Evolutionary conservation across 495 filamentous ascomycete genomes (phyloP).

Genomic region (Annulohypoxylon maeteangense): DNA sequence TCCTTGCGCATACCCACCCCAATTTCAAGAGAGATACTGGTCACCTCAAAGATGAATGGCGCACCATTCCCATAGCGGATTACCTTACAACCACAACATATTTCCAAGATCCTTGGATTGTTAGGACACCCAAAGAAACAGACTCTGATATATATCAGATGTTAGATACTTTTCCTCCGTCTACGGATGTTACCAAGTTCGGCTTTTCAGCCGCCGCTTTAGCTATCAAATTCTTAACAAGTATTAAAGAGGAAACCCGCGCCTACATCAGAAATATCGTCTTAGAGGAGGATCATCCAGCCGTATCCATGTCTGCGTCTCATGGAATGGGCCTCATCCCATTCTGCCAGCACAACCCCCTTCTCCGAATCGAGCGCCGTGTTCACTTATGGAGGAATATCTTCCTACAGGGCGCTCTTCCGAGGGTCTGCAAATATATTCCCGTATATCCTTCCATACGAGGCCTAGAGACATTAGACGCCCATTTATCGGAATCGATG

Average conservation of each 20-base stretch:
- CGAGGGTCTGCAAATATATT: neutral
- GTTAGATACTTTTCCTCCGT: neutral
- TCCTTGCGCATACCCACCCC: neutral
- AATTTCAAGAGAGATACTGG: neutral
- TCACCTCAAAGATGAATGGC: neutral
- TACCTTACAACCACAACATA: no score
- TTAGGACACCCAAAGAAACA: neutral
- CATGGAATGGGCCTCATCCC: conserved; percentile 1
- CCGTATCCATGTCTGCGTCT: neutral
- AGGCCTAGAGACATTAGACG: neutral
- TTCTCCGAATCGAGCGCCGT: conserved; percentile 1
- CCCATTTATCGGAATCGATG: neutral
- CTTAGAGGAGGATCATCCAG: neutral
- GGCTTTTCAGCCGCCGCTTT: neutral
- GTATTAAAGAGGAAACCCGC: neutral
- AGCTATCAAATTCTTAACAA: neutral
- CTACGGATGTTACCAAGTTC: neutral
- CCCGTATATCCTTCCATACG: neutral
- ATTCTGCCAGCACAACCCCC: neutral
- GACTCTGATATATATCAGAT: neutral
- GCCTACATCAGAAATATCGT: neutral
- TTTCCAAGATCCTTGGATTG: neutral
- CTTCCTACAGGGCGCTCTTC: neutral
- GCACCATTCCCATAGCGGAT: no score
- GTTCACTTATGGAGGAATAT: neutral